Base-by-base conservation (phyloP, 306 rosid species). In the Quercus glauca region DNA sequence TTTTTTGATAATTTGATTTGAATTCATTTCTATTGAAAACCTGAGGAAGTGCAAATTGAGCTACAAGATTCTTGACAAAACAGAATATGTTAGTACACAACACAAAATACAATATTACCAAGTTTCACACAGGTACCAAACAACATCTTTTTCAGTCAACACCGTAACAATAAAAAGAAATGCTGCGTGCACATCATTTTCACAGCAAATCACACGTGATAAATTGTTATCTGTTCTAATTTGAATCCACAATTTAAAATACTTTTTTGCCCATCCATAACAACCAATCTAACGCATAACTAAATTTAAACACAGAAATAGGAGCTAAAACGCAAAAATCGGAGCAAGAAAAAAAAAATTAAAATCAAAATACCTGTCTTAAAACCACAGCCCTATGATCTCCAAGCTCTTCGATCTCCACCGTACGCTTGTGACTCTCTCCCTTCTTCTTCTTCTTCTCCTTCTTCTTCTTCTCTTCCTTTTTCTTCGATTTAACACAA, bases 391-490 rank as follows among this genome's bases (percentile, higher is more conserved):
- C 93, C 78, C 93, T 86, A n/a, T 88, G 92, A 68, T 74, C 83
- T 41, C n/a, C 69, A 21, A 76, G 85, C 79, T 90, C 97, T 83
- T 91, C 89, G 86, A 95, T 93, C 92, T 90, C 94, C 86, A 93
- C 98, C 87, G 87, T 61, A 83, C 91, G 97, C 68, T 85, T 56
- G 59, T 56, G 83, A 56, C 57, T 81, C 80, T 84, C 78, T 9
- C 58, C 87, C 83, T 87, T 89, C 87, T 90, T 88, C 0, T 83
- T 70, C 83, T 49, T 67, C 20, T 82, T 68, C 81, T 79, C 68
- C 76, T 83, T 45, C 8, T 76, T 75, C 2, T 65, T 51, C 84
- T 78, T 53, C 23, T 85, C 69, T 65, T 31, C 61, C 86, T 87
- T 76, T 81, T 88, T 85, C 90, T 80, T 65, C 41, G 55, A 59